Percentiles rank a stretch among this genome's conserved stretches.
Conservation (phyloP, 345 rosid species). For the Corchorus olitorius region DNA sequence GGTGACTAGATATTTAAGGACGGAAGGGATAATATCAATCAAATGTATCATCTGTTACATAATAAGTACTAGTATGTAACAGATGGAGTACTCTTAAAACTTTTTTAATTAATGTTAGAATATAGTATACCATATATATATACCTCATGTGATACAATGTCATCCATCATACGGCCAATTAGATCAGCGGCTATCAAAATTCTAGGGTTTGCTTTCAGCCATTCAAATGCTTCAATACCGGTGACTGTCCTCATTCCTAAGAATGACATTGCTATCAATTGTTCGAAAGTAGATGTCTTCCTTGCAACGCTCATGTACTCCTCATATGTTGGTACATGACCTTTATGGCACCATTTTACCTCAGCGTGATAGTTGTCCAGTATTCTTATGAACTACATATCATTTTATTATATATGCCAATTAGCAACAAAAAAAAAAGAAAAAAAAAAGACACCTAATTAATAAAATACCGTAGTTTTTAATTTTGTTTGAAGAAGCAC, state of each 20-base stretch:
- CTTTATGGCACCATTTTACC: not conserved
- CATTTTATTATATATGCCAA: too few species aligned
- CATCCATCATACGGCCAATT: slow-evolving; percentile 16
- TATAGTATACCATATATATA: too few species aligned
- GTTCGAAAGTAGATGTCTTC: not conserved
- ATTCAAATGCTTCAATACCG: not conserved
- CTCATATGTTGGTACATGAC: not conserved
- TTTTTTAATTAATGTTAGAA: too few species aligned
- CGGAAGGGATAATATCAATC: too few species aligned
- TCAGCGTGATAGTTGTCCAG: not conserved
- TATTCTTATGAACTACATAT: not conserved
- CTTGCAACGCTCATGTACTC: not conserved
- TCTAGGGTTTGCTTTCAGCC: not conserved
- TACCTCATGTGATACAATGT: not conserved
- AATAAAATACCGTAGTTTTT: too few species aligned
- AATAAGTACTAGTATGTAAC: too few species aligned
- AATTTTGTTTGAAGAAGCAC: too few species aligned
- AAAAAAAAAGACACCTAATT: too few species aligned
- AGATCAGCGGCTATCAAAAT: not conserved
- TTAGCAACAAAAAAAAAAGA: too few species aligned
- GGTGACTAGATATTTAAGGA: too few species aligned
- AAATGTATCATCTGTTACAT: too few species aligned
- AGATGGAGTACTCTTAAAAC: too few species aligned
- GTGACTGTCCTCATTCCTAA: not conserved
- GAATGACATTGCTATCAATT: not conserved